These are phyloP conservation scores for Aspergillus hancockii DNA, from an alignment of 495 filamentous ascomycete genomes.

Conservation along the genomic window DNA sequence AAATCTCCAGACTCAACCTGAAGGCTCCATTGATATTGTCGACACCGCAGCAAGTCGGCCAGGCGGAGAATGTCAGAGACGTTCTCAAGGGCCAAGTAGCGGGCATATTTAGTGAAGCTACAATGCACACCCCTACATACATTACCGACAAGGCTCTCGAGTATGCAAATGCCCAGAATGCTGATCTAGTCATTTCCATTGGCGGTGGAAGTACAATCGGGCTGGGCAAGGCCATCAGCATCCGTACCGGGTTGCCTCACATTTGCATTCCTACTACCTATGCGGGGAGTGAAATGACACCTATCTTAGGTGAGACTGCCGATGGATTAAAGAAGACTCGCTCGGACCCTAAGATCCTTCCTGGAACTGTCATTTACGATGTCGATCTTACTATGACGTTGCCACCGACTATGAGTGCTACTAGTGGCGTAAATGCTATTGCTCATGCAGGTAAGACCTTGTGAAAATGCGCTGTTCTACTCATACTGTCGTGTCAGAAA, in stretches of 20 bases:
- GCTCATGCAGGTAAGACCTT: slow-evolving; percentile 58
- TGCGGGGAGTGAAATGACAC: slow-evolving; percentile 69
- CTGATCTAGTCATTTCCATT: slow-evolving; percentile 60
- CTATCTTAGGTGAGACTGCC: slow-evolving; percentile 66
- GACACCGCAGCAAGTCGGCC: slow-evolving; percentile 55
- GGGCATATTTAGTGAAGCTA: slow-evolving; percentile 62
- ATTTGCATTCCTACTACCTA: slow-evolving; percentile 71
- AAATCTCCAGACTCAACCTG: slow-evolving; percentile 55
- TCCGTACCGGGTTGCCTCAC: slow-evolving; percentile 63
- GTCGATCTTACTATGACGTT: slow-evolving; percentile 67
- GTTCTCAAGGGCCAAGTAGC: slow-evolving; percentile 53
- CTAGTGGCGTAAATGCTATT: slow-evolving; percentile 70
- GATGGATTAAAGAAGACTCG: slow-evolving; percentile 64
- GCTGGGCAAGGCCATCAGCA: slow-evolving; percentile 66
- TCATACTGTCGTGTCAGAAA: background rate
- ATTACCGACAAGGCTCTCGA: slow-evolving; percentile 62
- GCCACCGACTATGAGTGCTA: slow-evolving; percentile 59
- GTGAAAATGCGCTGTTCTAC: background rate
- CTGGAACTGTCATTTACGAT: slow-evolving; percentile 68
- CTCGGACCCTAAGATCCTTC: slow-evolving; percentile 65
- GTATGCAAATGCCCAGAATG: slow-evolving; percentile 47
- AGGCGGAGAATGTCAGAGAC: slow-evolving; percentile 49
- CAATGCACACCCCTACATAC: slow-evolving; percentile 68
- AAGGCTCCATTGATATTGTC: slow-evolving; percentile 59
- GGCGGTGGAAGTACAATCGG: slow-evolving; percentile 69